These are phyloP conservation scores for Nicotiana knightiana DNA, from an alignment of 257 asterid species.

Conservation along the genomic window DNA sequence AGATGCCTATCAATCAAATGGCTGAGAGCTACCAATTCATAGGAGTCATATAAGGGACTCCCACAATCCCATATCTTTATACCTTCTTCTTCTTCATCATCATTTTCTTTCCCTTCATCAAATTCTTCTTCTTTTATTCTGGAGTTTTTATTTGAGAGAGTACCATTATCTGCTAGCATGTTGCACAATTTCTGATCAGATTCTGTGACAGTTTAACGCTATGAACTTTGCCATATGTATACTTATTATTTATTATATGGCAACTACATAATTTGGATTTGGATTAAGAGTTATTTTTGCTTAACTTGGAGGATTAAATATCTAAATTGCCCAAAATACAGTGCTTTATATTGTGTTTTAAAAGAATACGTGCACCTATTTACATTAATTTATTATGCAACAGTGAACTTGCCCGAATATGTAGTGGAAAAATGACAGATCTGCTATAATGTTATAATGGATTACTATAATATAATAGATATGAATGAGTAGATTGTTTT, in stretches of 20 bases:
- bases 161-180: neutral
- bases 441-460: constrained; percentile 13
- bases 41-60: constrained; percentile 70
- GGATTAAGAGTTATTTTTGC: neutral
- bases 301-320: neutral
- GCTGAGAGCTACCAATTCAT: constrained; percentile 48
- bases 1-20: constrained; percentile 48
- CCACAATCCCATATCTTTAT: constrained; percentile 59
- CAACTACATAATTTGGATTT: neutral
- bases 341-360: neutral
- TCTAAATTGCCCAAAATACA: neutral
- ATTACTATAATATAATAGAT: neutral
- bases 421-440: constrained; percentile 7
- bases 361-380: neutral
- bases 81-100: neutral
- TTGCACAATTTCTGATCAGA: neutral
- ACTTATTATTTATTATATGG: neutral
- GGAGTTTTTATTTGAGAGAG: constrained; percentile 1
- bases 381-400: neutral
- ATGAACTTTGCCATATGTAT: neutral
- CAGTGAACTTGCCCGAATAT: neutral
- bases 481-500: neutral
- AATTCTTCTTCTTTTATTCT: constrained; percentile 7
- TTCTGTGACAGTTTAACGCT: neutral
- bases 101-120: neutral